These are phyloP conservation scores for Ceratocystis albifundus DNA, from an alignment of 2,329 filamentous ascomycete species.

Conservation along the genomic window DNA sequence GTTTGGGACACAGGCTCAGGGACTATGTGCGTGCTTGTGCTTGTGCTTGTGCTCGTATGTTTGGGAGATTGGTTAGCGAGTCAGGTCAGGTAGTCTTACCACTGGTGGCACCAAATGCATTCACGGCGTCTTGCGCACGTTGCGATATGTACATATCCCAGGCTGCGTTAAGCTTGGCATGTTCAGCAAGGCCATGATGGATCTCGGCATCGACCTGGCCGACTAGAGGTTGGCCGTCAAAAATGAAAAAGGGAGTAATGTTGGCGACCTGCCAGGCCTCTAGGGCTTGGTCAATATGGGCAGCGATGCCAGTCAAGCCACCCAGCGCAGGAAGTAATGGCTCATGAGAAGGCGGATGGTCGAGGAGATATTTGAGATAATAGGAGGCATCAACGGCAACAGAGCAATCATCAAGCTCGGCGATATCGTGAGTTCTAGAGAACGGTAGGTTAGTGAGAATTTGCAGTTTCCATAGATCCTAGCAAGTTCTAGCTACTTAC, in stretches of 20 bases:
- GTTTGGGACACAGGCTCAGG: not conserved
- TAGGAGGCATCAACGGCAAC: conserved; percentile 83
- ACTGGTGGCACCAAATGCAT: conserved; percentile 67
- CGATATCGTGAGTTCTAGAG: conserved; percentile 47
- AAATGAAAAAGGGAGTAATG: conserved; percentile 77
- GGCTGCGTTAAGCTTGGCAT: conserved; percentile 60
- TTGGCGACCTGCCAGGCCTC: conserved; percentile 56
- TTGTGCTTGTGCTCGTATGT: no score
- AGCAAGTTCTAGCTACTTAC: conserved; percentile 26
- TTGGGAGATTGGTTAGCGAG: not conserved
- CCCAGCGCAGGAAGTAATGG: conserved; percentile 83
- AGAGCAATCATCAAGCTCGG: conserved; percentile 60
- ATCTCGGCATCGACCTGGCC: conserved; percentile 61
- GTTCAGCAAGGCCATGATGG: conserved; percentile 52
- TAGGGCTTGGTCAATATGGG: conserved; percentile 65
- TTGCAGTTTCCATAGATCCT: no score
- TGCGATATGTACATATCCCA: conserved; percentile 81
- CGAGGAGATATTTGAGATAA: conserved; percentile 71
- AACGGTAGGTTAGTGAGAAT: not conserved
- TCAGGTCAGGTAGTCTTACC: conserved; percentile 39
- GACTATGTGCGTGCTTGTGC: no score
- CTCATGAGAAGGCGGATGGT: conserved; percentile 60
- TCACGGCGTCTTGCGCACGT: conserved; percentile 67
- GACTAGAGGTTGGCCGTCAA: conserved; percentile 73
- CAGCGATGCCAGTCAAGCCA: conserved; percentile 68